Base-by-base conservation (phyloP, 345 rosid genomes). In the Syzygium oleosum region DNA sequence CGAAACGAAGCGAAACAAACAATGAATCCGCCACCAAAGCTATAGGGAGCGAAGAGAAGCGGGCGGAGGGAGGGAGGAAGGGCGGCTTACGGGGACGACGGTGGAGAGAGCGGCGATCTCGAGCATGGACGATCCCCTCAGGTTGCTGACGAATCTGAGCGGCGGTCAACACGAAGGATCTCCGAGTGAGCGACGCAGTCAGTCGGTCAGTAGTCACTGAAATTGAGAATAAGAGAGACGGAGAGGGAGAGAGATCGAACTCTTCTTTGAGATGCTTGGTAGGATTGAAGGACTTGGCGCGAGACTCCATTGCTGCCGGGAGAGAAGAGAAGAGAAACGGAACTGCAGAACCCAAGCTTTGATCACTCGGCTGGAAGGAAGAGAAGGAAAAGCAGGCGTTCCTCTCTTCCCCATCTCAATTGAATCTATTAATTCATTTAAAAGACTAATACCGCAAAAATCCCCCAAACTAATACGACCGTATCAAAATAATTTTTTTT, bases 241-340 rank as follows among this genome's bases (percentile, higher is more conserved):
- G 21, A 87, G 43, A 29, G 54, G 2, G 68, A 80, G 19, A 63
- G 84, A 84, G 53, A 86, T 51, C 51, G 29, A 84, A 96, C 99
- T 94, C 87, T 95, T 97, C 98, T 93, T 92, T 96, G 90, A 96
- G 96, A 79, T 91, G 96, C 92, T 95, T 96, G 94, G 91, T 91
- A 84, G 95, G 94, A 92, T 96, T 95, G 88, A 93, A 85, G 88
- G 94, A 91, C 83, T 25, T 29, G 15, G 90, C 59, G 9, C 84
- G 49, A 85, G 96, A 90, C 91, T 91, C 96, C 98, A 95, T 95
- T 29, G 87, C 22, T 49, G 89, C 87, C 80, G 73, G 87, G 61
- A 77, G 85, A 79, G n/a, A 10, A 15, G 51, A 54, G 52, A 17
- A 63, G 38, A 25, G 25, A 73, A 34, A n/a, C 29, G 27, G 27